Percentiles rank a stretch among this genome's conserved stretches.
Conservation (phyloP, 805 yeast genomes). For the Metschnikowia reukaufii region DNA sequence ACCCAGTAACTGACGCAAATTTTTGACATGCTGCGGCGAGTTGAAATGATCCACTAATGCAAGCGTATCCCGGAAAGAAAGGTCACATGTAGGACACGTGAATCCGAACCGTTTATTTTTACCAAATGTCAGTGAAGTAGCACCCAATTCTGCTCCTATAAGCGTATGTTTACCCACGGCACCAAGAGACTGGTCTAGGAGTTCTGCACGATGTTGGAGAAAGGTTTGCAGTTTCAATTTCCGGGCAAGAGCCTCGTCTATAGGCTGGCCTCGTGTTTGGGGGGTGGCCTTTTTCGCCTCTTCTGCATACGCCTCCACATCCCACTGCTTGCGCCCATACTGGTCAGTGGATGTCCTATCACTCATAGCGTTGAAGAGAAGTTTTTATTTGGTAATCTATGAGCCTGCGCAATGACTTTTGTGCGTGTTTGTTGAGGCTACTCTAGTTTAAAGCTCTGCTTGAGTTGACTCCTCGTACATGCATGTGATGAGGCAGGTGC, state of each 20-base stretch:
- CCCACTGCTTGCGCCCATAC: slow-evolving; percentile 73
- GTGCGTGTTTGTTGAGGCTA: neutral
- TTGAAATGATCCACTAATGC: slow-evolving; percentile 83
- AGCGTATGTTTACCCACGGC: slow-evolving; percentile 38
- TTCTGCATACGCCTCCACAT: slow-evolving; percentile 60
- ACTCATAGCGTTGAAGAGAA: slow-evolving; percentile 11
- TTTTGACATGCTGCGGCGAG: slow-evolving; percentile 57
- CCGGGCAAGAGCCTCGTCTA: slow-evolving; percentile 3
- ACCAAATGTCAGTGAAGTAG: slow-evolving; percentile 22
- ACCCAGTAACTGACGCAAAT: slow-evolving; percentile 28
- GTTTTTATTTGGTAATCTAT: neutral
- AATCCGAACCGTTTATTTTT: slow-evolving; percentile 74
- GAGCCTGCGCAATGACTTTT: neutral
- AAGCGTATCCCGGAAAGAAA: slow-evolving; percentile 79
- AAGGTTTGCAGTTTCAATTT: slow-evolving; percentile 7
- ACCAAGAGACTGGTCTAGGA: slow-evolving; percentile 31
- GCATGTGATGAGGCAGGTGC: neutral
- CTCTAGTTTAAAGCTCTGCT: neutral
- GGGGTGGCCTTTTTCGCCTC: slow-evolving; percentile 40
- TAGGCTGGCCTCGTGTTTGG: slow-evolving; percentile 2
- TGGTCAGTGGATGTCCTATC: slow-evolving; percentile 37
- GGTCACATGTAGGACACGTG: slow-evolving; percentile 74
- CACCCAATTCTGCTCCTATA: slow-evolving; percentile 24
- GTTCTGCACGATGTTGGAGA: slow-evolving; percentile 32
- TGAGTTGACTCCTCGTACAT: neutral